phyloP scores from a whole-genome alignment of 2,329 filamentous ascomycete species.

The Botryotinia convoluta region DNA sequence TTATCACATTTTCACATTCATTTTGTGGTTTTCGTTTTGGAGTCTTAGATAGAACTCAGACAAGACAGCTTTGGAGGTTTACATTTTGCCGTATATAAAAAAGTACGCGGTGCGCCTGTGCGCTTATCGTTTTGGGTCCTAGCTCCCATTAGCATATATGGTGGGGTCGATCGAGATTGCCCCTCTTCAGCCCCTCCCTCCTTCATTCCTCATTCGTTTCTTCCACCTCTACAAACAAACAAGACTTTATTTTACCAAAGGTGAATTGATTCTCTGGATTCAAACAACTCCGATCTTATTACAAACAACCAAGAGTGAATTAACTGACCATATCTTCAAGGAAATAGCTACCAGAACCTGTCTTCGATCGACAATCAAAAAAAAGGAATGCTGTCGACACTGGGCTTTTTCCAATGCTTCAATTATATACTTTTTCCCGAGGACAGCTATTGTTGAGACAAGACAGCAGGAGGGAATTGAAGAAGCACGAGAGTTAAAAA shows the following conservation, averaged over 20 bases:
- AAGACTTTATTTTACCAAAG: not conserved
- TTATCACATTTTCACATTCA: not conserved
- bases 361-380: not conserved
- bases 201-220: not conserved
- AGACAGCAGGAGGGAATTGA: no score
- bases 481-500: no score
- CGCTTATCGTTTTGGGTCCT: not conserved
- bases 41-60: not conserved
- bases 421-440: no score
- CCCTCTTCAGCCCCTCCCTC: not conserved
- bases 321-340: not conserved
- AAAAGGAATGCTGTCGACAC: not conserved
- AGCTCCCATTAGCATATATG: not conserved
- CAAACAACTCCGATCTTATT: not conserved
- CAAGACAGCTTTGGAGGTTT: not conserved
- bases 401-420: not conserved
- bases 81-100: not conserved
- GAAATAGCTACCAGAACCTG: fast-evolving
- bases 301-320: not conserved
- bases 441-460: fast-evolving
- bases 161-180: not conserved
- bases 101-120: not conserved
- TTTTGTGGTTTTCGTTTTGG: not conserved
- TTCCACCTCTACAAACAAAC: not conserved
- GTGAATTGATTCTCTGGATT: not conserved